Conservation (phyloP, 768 basidiomycete species). For the Naganishia kalamii region DNA sequence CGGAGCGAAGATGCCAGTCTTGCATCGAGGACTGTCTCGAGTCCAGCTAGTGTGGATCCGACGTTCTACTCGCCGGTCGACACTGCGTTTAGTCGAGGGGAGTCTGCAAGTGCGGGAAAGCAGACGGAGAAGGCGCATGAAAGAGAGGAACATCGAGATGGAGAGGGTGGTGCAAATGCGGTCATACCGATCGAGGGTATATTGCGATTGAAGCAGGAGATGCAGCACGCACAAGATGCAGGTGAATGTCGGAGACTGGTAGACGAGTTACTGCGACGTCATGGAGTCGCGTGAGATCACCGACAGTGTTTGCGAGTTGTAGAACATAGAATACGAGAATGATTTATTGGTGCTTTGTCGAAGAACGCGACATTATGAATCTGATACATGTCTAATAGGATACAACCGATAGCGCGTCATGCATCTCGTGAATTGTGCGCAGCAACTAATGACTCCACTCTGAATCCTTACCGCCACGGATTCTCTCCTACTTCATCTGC, state of each 20-base stretch:
- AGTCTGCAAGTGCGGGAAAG: not conserved
- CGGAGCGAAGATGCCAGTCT: not conserved
- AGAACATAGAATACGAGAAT: too few relatives aligned
- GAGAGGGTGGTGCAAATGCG: too few relatives aligned
- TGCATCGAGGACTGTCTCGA: too few relatives aligned
- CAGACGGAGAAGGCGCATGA: not conserved
- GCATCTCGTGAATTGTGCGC: not conserved
- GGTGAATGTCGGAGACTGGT: not conserved
- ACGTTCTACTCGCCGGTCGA: not conserved
- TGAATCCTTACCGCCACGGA: conserved; percentile 9
- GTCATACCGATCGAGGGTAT: not conserved
- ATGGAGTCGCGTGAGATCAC: not conserved
- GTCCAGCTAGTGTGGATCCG: not conserved
- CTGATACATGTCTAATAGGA: not conserved
- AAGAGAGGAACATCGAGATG: not conserved
- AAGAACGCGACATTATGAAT: too few relatives aligned
- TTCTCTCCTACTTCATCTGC: conserved; percentile 15
- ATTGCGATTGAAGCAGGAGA: not conserved
- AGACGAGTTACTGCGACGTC: not conserved
- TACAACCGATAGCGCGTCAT: not conserved
- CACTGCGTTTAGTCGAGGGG: too few relatives aligned
- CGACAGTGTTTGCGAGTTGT: not conserved
- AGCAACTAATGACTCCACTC: not conserved
- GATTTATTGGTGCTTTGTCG: too few relatives aligned
- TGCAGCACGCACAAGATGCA: not conserved